Evolutionary conservation across 108 stramenopile species (phyloP).

Genomic region (Mayamaea pseudoterrestris): DNA sequence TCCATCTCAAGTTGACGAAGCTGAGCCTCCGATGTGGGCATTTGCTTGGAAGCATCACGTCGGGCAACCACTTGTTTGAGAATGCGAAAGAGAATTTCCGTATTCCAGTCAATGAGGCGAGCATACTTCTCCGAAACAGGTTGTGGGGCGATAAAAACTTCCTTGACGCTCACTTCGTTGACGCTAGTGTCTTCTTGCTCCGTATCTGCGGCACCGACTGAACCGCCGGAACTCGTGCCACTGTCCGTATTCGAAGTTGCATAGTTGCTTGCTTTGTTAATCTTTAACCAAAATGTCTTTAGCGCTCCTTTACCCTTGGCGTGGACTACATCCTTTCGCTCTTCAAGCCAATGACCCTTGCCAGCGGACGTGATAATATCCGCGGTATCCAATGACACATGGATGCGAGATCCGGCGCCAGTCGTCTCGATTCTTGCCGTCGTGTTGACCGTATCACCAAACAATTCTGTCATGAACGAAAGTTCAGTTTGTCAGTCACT

Average conservation of each 20-base stretch:
- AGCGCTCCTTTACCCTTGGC: slow-evolving; percentile 54
- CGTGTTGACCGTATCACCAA: slow-evolving; percentile 54
- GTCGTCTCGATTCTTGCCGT: slow-evolving; percentile 50
- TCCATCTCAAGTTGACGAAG: too few relatives aligned
- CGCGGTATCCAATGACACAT: slow-evolving; percentile 35
- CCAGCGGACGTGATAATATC: slow-evolving; percentile 22
- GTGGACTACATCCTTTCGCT: slow-evolving; percentile 19
- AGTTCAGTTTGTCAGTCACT: too few relatives aligned
- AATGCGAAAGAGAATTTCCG: slow-evolving; percentile 12
- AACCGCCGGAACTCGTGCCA: not conserved
- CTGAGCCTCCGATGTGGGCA: too few relatives aligned
- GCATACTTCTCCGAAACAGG: slow-evolving; percentile 1
- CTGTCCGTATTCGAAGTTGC: not conserved
- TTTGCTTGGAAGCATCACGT: slow-evolving; percentile 1
- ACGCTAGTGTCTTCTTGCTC: not conserved
- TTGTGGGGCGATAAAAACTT: not conserved
- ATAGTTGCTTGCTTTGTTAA: not conserved
- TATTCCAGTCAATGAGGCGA: slow-evolving; percentile 20
- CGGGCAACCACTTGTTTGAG: slow-evolving; percentile 9
- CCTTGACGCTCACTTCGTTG: not conserved
- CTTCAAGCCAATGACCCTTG: slow-evolving; percentile 23
- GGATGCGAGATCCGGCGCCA: slow-evolving; percentile 27
- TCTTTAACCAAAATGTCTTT: slow-evolving; percentile 5
- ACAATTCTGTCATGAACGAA: too few relatives aligned
- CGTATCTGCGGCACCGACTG: not conserved